phyloP scores from a whole-genome alignment of 2,329 filamentous ascomycete genomes.

The Fusarium nurragi region DNA sequence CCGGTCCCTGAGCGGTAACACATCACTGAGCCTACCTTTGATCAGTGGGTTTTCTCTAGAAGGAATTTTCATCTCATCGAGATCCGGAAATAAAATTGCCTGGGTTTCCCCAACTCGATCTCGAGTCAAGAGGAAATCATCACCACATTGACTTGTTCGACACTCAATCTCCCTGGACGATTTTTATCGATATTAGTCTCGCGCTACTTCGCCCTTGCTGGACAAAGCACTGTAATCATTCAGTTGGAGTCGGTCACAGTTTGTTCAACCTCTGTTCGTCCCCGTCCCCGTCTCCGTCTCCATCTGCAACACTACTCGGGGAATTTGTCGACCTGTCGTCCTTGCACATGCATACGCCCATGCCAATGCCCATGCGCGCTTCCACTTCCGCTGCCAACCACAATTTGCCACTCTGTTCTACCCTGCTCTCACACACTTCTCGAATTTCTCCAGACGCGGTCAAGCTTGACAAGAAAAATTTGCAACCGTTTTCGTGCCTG shows the following conservation, averaged over 20 bases:
- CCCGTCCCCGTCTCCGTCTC: too few relatives aligned
- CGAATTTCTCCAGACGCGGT: slow-evolving; percentile 39
- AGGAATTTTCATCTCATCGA: slow-evolving; percentile 39
- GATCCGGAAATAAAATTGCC: slow-evolving; percentile 26
- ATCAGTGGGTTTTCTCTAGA: slow-evolving; percentile 33
- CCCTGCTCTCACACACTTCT: slow-evolving; percentile 44
- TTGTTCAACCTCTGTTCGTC: slow-evolving; percentile 18
- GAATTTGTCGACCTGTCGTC: slow-evolving; percentile 43
- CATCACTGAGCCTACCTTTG: slow-evolving; percentile 33
- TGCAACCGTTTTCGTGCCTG: slow-evolving; percentile 26
- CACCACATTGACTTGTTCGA: slow-evolving; percentile 7
- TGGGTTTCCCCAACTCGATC: slow-evolving; percentile 21
- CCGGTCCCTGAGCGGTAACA: slow-evolving; percentile 42
- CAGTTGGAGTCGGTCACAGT: slow-evolving; percentile 10
- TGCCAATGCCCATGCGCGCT: slow-evolving; percentile 37
- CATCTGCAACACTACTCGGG: slow-evolving; percentile 32
- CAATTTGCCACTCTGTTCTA: slow-evolving; percentile 43
- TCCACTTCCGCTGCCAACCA: slow-evolving; percentile 31
- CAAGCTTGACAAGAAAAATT: slow-evolving; percentile 39
- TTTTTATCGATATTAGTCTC: slow-evolving; percentile 10
- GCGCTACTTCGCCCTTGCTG: slow-evolving; percentile 6
- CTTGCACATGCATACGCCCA: slow-evolving; percentile 40
- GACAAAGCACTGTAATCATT: slow-evolving; percentile 3
- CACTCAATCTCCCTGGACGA: slow-evolving; percentile 7
- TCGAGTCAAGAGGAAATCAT: slow-evolving; percentile 29